These are phyloP conservation scores for Capsicum chinense DNA, from an alignment of 257 asterid species.

Conservation along the genomic window DNA sequence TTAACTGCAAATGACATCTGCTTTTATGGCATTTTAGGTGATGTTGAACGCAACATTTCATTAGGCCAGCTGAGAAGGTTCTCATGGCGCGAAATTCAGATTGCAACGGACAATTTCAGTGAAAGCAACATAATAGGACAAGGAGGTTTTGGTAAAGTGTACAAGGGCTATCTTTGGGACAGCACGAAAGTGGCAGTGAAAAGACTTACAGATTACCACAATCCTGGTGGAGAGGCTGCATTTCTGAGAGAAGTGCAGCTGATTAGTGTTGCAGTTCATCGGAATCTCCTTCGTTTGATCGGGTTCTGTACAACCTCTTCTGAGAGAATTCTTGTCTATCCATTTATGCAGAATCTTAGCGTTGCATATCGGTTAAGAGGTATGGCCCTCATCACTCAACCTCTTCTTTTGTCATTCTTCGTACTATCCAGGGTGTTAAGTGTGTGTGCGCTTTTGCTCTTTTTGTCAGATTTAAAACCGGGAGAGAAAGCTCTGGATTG, in stretches of 20 bases:
- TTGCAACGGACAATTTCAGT: constrained; percentile 71
- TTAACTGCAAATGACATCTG: not conserved
- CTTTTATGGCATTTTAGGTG: constrained; percentile 49
- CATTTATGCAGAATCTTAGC: constrained; percentile 87
- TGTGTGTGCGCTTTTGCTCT: not conserved
- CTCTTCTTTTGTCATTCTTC: not conserved
- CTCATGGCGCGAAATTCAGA: constrained; percentile 79
- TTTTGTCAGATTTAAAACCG: constrained; percentile 60
- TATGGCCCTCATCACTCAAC: constrained; percentile 25
- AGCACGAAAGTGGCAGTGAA: constrained; percentile 74
- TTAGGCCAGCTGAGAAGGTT: constrained; percentile 78
- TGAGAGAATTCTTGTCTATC: constrained; percentile 84
- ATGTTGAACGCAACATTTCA: constrained; percentile 66
- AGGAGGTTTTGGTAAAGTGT: constrained; percentile 93
- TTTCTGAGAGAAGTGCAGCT: constrained; percentile 76
- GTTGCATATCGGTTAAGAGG: constrained; percentile 91
- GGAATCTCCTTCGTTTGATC: constrained; percentile 74
- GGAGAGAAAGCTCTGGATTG: constrained; percentile 85
- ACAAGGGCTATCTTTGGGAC: constrained; percentile 66
- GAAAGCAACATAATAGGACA: constrained; percentile 78
- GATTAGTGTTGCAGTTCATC: constrained; percentile 87
- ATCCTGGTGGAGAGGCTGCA: constrained; percentile 93
- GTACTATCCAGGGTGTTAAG: not conserved
- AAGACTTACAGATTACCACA: constrained; percentile 71
- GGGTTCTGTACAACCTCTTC: constrained; percentile 82